Base-by-base conservation (phyloP, 2,329 filamentous ascomycete species). In the Ophioceras dolichostomum region DNA sequence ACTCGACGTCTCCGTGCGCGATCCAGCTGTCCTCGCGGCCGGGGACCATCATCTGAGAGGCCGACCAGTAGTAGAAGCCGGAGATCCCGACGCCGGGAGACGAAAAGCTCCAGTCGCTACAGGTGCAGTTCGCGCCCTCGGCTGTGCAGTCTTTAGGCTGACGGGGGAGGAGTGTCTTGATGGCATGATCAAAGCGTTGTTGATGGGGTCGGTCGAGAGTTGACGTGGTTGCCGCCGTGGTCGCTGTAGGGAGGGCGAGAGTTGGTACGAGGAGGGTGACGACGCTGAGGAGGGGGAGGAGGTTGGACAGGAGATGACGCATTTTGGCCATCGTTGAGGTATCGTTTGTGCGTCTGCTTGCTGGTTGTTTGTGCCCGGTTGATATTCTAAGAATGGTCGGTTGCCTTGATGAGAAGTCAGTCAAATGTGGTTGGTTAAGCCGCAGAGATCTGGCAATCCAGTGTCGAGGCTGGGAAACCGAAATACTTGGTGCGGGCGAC, bases 71-170 rank as follows among this genome's bases (percentile, higher is more conserved):
- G 36, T 17, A 24, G 17, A 33, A 28, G 29, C 33, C 17, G 20
- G 31, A 17, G 7, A 33, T 12, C 16, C 17, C 29, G 20, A 29
- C 32, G 13, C 13, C 19, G 29, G 20, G 16, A 14, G 18, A 16
- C 20, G 14, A 6, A 19, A 37, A 32, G 14, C 28, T 37, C 36
- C 29, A 32, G 14, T 37, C 36, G 28, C 24, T 18, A 18, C 34
- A 36, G 9, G 34, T 29, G 34, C 34, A 36, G 10, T 18, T 31
- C 16, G n/a, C 36, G n/a, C 22, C 36, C 13, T 27, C 24, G 2
- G n/a, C 27, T 10, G 28, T 22, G 29, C 28, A 32, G 20, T 32
- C 20, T 9, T 27, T 26, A 20, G n/a, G 14, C 8, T 32, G 27
- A 32, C 17, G 13, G 30, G 4, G 9, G 16, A 4, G n/a, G 18